Conservation (phyloP, 805 yeast species). For the Hanseniaspora mollemarum region DNA sequence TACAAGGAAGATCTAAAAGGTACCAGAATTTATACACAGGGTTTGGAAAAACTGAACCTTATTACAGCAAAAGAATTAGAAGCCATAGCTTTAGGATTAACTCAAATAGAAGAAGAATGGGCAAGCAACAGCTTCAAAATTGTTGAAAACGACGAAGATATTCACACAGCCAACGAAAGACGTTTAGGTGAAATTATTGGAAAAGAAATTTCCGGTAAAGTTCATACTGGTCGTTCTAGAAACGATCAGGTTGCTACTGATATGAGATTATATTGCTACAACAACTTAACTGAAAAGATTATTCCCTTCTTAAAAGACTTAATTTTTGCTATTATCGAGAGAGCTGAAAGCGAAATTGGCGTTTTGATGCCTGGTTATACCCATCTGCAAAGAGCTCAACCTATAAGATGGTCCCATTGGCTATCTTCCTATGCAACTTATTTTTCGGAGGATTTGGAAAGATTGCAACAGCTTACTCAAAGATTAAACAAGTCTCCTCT, state of each 20-base stretch:
- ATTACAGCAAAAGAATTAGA: constrained; percentile 59
- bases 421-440: constrained; percentile 88
- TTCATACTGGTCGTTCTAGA: constrained; percentile 98
- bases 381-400: constrained; percentile 96
- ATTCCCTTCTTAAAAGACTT: constrained; percentile 47
- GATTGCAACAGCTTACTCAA: constrained; percentile 66
- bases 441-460: constrained; percentile 77
- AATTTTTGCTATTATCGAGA: constrained; percentile 51
- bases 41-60: constrained; percentile 67
- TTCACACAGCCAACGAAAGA: constrained; percentile 97
- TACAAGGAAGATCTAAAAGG: constrained; percentile 89
- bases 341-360: constrained; percentile 81
- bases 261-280: constrained; percentile 88
- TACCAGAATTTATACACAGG: constrained; percentile 83
- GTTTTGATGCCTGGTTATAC: constrained; percentile 98
- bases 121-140: constrained; percentile 42
- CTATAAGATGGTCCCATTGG: constrained; percentile 99
- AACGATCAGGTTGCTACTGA: constrained; percentile 99
- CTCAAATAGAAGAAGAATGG: constrained; percentile 71
- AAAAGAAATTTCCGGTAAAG: constrained; percentile 86
- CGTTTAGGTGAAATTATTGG: constrained; percentile 95
- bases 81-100: constrained; percentile 77
- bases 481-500: constrained; percentile 84
- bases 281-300: constrained; percentile 49
- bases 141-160: constrained; percentile 67